Percentiles rank a stretch among this genome's conserved stretches.
These are phyloP conservation scores for Calocybe gambosa DNA, from an alignment of 1,284 basidiomycete species.

Conservation along the genomic window DNA sequence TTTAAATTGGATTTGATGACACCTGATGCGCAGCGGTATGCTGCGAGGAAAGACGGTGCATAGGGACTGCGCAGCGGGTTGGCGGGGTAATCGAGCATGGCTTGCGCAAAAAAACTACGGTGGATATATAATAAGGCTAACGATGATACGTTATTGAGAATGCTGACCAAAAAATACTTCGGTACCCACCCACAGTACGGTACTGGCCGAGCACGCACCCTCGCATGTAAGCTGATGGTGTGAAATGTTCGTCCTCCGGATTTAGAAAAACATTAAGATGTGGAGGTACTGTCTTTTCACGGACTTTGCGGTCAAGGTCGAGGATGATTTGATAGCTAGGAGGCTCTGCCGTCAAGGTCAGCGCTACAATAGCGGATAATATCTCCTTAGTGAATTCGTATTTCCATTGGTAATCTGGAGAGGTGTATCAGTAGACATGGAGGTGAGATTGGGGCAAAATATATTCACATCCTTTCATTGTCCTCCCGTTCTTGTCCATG, in stretches of 20 bases:
- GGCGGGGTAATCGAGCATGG: constrained; percentile 52
- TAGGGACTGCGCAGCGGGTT: constrained; percentile 59
- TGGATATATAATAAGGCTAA: constrained; percentile 51
- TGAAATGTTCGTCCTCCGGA: constrained; percentile 39
- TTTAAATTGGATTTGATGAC: constrained; percentile 45
- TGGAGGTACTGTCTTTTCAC: constrained; percentile 45
- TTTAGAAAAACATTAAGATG: constrained; percentile 46
- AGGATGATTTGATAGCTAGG: constrained; percentile 49
- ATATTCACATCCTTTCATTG: constrained; percentile 40
- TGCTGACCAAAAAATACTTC: background rate
- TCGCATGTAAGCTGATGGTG: constrained; percentile 43
- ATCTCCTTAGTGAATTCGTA: constrained; percentile 45
- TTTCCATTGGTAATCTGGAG: constrained; percentile 40
- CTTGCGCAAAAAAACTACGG: constrained; percentile 56
- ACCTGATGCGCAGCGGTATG: constrained; percentile 56
- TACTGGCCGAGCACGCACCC: constrained; percentile 45
- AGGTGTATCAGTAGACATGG: background rate
- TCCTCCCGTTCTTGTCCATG: constrained; percentile 41
- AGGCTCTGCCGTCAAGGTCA: constrained; percentile 43
- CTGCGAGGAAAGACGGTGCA: constrained; percentile 58
- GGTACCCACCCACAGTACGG: constrained; percentile 38
- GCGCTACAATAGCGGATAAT: constrained; percentile 41
- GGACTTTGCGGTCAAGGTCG: constrained; percentile 51
- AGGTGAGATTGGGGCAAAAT: background rate
- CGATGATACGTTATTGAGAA: background rate